phyloP scores from a whole-genome alignment of 305 asterid species.

The Fraxinus velutina region DNA sequence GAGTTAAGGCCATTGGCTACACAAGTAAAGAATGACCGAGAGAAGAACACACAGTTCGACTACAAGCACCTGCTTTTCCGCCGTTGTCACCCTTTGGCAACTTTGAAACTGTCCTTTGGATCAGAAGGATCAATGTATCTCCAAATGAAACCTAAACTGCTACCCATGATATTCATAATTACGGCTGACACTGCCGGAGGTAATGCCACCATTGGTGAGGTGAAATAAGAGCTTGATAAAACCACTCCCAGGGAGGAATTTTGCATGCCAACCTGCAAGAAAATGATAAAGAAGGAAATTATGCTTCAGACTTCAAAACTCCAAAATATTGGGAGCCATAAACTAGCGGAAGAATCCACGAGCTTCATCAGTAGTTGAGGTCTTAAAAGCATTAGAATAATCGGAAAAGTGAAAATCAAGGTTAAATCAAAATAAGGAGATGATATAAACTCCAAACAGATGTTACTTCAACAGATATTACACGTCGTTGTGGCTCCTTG shows the following conservation, averaged over 20 bases:
- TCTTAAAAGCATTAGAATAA: not conserved
- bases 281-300: not conserved
- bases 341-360: not conserved
- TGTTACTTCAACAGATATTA: constrained; percentile 74
- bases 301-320: not conserved
- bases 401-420: not conserved
- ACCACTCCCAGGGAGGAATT: constrained; percentile 91
- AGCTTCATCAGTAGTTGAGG: not conserved
- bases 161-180: constrained; percentile 82
- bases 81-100: constrained; percentile 17
- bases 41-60: not conserved
- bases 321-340: not conserved
- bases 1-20: not conserved
- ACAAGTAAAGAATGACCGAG: not conserved
- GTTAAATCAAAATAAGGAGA: not conserved
- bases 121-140: constrained; percentile 53
- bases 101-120: constrained; percentile 28
- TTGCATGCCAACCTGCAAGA: constrained; percentile 86
- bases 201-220: constrained; percentile 69
- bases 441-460: not conserved
- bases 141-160: constrained; percentile 80
- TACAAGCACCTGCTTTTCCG: not conserved
- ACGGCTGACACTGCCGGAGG: constrained; percentile 83
- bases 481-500: constrained; percentile 82
- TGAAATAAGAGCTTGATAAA: constrained; percentile 73